Evolutionary conservation across 768 basidiomycete genomes (phyloP).

Genomic region (Auriscalpium microsporum): DNA sequence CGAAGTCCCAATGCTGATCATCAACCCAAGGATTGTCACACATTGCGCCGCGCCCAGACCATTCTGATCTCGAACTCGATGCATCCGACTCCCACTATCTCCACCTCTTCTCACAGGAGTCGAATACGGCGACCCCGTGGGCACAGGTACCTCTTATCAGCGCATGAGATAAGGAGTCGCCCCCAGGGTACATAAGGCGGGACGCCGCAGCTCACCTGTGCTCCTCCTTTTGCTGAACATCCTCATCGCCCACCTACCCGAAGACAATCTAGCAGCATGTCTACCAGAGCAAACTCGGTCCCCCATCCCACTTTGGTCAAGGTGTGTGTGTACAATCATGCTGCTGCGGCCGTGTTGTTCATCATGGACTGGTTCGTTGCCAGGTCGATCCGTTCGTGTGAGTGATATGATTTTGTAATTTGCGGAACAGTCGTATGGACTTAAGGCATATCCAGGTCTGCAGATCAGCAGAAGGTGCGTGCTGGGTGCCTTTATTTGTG

Average conservation of each 20-base stretch:
- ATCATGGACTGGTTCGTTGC: background rate
- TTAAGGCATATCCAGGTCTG: constrained; percentile 27
- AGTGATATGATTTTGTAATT: constrained; percentile 18
- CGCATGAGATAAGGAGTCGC: too few species aligned
- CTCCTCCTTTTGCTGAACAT: too few species aligned
- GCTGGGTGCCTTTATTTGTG: background rate
- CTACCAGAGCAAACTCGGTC: constrained; percentile 53
- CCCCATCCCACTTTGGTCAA: constrained; percentile 50
- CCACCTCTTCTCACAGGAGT: background rate
- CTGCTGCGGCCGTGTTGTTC: background rate
- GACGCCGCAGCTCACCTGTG: too few species aligned
- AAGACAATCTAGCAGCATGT: constrained; percentile 29
- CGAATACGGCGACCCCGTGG: too few species aligned
- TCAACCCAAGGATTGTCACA: too few species aligned
- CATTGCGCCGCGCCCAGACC: background rate
- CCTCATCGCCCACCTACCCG: too few species aligned
- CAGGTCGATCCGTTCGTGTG: constrained; percentile 68
- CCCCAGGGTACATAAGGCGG: too few species aligned
- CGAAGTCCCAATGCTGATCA: too few species aligned
- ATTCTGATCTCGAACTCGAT: too few species aligned
- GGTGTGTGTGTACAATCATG: constrained; percentile 29
- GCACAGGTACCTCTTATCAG: too few species aligned
- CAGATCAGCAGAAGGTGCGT: constrained; percentile 49
- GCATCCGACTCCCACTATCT: too few species aligned
- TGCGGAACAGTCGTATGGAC: background rate